Conservation (phyloP, 768 basidiomycete genomes). For the Phlegmacium glaucopus region DNA sequence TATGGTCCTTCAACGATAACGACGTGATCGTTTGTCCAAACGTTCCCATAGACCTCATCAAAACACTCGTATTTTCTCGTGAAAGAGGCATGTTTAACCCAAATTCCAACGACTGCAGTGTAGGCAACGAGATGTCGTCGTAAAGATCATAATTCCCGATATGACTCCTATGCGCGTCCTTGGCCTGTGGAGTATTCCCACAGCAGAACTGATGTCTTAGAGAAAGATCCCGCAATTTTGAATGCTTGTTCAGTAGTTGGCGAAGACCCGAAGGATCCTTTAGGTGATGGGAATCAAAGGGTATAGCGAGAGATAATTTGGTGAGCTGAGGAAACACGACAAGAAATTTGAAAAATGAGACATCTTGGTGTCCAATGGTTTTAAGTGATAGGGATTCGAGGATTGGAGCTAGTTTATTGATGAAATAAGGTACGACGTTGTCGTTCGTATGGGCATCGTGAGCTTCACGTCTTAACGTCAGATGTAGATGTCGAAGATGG, state of each 20-base stretch:
- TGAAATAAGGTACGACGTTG: slow-evolving; percentile 14
- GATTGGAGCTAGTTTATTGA: slow-evolving; percentile 15
- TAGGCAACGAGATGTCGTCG: slow-evolving; percentile 13
- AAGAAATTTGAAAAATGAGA: slow-evolving; percentile 16
- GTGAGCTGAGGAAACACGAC: slow-evolving; percentile 14
- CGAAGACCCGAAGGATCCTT: slow-evolving; percentile 14
- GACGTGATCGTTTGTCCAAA: slow-evolving; percentile 15
- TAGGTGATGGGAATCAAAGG: slow-evolving; percentile 20
- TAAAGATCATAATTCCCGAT: slow-evolving; percentile 13
- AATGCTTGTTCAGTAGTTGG: slow-evolving; percentile 15
- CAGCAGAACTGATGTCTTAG: slow-evolving; percentile 18
- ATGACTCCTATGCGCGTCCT: slow-evolving; percentile 6
- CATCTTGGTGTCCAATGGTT: slow-evolving; percentile 16
- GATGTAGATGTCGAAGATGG: slow-evolving; percentile 11
- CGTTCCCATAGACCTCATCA: slow-evolving; percentile 8
- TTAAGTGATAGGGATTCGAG: slow-evolving; percentile 19
- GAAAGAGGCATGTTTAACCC: slow-evolving; percentile 14
- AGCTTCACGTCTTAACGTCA: slow-evolving; percentile 10
- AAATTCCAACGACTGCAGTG: slow-evolving; percentile 12
- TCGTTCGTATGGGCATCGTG: slow-evolving; percentile 4
- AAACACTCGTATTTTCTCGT: slow-evolving; percentile 1
- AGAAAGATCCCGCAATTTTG: slow-evolving; percentile 9
- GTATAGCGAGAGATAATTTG: slow-evolving; percentile 16
- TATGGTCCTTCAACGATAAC: slow-evolving; percentile 16
- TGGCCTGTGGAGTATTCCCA: slow-evolving; percentile 7